These are phyloP conservation scores for Eucalyptus guilfoylei DNA, from an alignment of 345 rosid species.

Conservation along the genomic window DNA sequence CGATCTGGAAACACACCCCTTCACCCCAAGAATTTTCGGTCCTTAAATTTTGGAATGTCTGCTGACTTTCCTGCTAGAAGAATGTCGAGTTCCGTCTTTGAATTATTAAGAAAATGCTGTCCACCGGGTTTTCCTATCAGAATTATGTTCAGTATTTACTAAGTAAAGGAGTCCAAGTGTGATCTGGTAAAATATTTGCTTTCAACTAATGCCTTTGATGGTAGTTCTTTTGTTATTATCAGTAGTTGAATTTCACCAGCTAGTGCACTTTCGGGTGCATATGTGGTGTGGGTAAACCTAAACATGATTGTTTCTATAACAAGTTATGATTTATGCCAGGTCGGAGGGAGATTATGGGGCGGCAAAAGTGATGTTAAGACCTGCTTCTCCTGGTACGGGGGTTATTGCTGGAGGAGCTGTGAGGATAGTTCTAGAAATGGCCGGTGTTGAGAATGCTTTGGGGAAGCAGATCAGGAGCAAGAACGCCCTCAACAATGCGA, in stretches of 20 bases:
- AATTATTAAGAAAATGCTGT: neutral
- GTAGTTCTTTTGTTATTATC: neutral
- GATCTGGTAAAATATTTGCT: neutral
- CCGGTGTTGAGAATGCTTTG: conserved; percentile 75
- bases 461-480: conserved; percentile 79
- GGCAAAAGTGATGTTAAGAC: conserved; percentile 92
- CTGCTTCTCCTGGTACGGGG: conserved; percentile 88
- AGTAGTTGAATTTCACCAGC: neutral
- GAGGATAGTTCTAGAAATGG: conserved; percentile 86
- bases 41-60: neutral
- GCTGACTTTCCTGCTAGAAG: neutral
- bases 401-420: conserved; percentile 95
- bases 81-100: neutral
- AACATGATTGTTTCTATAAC: neutral
- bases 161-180: neutral
- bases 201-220: neutral
- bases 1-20: neutral
- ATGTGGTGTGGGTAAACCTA: neutral
- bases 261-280: neutral
- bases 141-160: neutral
- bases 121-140: neutral
- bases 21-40: neutral
- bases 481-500: conserved; percentile 84
- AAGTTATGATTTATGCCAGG: conserved; percentile 15
- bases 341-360: conserved; percentile 83